Evolutionary conservation across 2,329 filamentous ascomycete species (phyloP), one percentile per base, ranked within the genome.

Genomic region (Allantophomopsis lycopodina): DNA sequence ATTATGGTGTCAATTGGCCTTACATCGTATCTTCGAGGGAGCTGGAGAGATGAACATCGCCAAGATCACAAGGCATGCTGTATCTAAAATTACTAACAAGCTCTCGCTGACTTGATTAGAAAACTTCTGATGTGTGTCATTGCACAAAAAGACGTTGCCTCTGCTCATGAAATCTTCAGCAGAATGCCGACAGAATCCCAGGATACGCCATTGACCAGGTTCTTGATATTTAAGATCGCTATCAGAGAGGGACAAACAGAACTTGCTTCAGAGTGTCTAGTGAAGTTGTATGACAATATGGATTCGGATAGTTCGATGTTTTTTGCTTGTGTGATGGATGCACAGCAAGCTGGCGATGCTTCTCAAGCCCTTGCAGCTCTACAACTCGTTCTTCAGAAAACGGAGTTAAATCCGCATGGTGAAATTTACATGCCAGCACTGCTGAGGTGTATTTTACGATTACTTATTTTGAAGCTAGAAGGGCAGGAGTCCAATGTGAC

Each of bases 251-350:
- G 65, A 42, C 72, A 88, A 48, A 53, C 60, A 31, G 67, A 73
- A 1, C 53, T 69, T 54, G 79, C 79, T n/a, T 57, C 64, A 15
- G 66, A 76, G 35, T 84, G 79, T 50, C 67, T 94, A 2, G 62
- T 74, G 18, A 55, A 60, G 2, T 61, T 94, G 18, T 69, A 67
- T 40, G 64, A 64, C n/a, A 55, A 63, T 6, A 63, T 66, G 0
- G 55, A 62, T 1, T 66, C 69, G 16, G 70, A 78, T 28, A 63
- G 66, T 15, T 74, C 76, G 12, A 72, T 86, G 34, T 64, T 95
- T 1, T 86, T 88, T 46, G 83, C 85, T 1, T 94, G 87, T 49
- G 73, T 85, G 16, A 62, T 85, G 20, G 85, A 93, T 55, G 81
- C 85, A 2, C 77, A 87, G 37, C 65, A 75, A 45, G 62, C 64